phyloP scores from a whole-genome alignment of 139 green algal species.

The Picochlorum sp. region DNA sequence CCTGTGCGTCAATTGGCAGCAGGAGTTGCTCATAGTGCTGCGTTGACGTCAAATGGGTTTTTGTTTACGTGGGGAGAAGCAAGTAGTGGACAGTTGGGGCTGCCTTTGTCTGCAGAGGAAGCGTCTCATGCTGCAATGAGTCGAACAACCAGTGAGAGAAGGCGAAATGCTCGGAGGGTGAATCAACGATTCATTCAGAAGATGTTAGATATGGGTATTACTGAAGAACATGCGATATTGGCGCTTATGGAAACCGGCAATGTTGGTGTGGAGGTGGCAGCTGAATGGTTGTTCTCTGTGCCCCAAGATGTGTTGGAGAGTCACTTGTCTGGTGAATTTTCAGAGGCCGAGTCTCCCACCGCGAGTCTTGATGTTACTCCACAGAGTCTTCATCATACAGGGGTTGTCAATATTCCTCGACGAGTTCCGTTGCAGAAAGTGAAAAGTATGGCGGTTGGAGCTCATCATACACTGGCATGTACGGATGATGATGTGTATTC shows the following conservation, averaged over 20 bases:
- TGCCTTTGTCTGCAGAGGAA: slow-evolving; percentile 48
- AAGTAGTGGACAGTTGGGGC: slow-evolving; percentile 72
- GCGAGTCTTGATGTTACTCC: slow-evolving; percentile 14
- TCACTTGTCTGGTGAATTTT: slow-evolving; percentile 30
- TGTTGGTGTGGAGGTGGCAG: slow-evolving; percentile 80
- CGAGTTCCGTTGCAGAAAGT: slow-evolving; percentile 52
- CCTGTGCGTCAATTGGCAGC: slow-evolving; percentile 68
- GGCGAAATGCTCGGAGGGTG: slow-evolving; percentile 29
- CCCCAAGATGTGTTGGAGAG: slow-evolving; percentile 42
- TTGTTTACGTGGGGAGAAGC: slow-evolving; percentile 85
- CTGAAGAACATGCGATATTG: slow-evolving; percentile 46
- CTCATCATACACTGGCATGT: slow-evolving; percentile 62
- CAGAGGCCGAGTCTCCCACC: slow-evolving; percentile 11
- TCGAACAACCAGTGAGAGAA: slow-evolving; percentile 24
- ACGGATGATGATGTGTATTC: slow-evolving; percentile 55
- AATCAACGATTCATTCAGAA: slow-evolving; percentile 69
- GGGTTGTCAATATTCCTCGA: slow-evolving; percentile 34
- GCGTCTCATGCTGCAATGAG: slow-evolving; percentile 22
- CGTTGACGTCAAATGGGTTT: slow-evolving; percentile 70
- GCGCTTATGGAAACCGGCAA: slow-evolving; percentile 78
- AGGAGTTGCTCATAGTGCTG: slow-evolving; percentile 62
- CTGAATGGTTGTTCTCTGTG: slow-evolving; percentile 76
- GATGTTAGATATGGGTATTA: slow-evolving; percentile 86
- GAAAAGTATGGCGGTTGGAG: slow-evolving; percentile 48
- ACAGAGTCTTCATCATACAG: slow-evolving; percentile 21